phyloP scores from a whole-genome alignment of 208 protist genomes.

The Acanthamoeba royreba region DNA sequence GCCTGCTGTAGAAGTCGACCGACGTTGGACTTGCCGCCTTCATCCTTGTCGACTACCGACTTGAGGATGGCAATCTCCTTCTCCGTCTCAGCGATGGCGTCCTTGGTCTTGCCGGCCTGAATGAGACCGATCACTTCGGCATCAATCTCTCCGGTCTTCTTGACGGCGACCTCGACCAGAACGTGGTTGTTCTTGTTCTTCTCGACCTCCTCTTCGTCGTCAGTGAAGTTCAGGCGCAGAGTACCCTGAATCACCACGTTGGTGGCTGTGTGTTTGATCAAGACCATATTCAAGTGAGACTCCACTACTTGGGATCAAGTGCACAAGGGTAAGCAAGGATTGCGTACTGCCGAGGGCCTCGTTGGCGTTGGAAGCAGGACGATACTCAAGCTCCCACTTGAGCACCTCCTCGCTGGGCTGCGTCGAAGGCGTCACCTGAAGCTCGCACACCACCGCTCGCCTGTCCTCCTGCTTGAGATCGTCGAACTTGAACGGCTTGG shows the following conservation, averaged over 20 bases:
- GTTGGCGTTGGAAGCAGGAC: background rate
- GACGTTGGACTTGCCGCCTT: background rate
- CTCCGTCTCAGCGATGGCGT: background rate
- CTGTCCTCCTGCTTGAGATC: constrained; percentile 29
- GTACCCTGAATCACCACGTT: background rate
- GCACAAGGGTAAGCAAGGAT: background rate
- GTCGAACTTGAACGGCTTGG: constrained; percentile 14
- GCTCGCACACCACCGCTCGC: background rate
- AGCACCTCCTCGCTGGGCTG: background rate
- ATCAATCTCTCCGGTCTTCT: background rate
- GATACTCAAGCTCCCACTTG: background rate
- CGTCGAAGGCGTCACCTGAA: background rate
- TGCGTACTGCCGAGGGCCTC: background rate
- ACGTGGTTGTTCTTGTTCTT: background rate
- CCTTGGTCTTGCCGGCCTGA: background rate
- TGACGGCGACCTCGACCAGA: background rate
- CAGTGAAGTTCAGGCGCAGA: background rate
- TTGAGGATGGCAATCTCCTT: background rate
- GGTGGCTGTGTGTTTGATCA: background rate
- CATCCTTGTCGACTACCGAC: background rate
- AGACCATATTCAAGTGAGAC: background rate
- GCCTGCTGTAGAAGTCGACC: background rate
- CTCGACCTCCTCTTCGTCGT: background rate
- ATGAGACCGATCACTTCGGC: background rate
- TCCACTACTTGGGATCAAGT: background rate